Conservation (phyloP, 2,329 filamentous ascomycete genomes). For the Paecilomyces niveus region DNA sequence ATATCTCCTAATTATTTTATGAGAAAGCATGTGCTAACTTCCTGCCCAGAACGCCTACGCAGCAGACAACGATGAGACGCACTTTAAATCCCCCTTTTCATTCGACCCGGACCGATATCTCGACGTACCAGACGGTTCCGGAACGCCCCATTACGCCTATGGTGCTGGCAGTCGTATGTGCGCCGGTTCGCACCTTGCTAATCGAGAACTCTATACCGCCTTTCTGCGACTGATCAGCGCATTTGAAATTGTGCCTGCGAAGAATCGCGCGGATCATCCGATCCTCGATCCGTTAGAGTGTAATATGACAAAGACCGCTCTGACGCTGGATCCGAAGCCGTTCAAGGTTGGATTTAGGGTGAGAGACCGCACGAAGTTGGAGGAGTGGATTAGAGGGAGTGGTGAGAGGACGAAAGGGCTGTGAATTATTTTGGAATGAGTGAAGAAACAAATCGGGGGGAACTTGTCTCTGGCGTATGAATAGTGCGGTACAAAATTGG, state of each 20-base stretch:
- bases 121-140: slow-evolving; percentile 41
- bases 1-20: not conserved
- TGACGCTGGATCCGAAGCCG: slow-evolving; percentile 56
- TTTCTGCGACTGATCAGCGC: slow-evolving; percentile 54
- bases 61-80: slow-evolving; percentile 62
- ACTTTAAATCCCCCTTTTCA: slow-evolving; percentile 56
- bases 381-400: slow-evolving; percentile 48
- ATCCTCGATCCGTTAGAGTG: slow-evolving; percentile 53
- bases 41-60: slow-evolving; percentile 58
- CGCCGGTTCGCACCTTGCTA: slow-evolving; percentile 56
- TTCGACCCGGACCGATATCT: slow-evolving; percentile 70
- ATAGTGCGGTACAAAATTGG: not conserved
- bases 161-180: slow-evolving; percentile 60
- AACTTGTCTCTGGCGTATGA: not conserved
- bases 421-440: slow-evolving; percentile 14
- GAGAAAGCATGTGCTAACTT: not conserved
- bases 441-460: not conserved
- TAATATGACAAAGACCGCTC: slow-evolving; percentile 49
- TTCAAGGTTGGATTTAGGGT: slow-evolving; percentile 54
- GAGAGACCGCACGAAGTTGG: slow-evolving; percentile 39
- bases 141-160: slow-evolving; percentile 57
- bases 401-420: slow-evolving; percentile 46
- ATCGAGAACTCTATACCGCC: slow-evolving; percentile 56
- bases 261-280: slow-evolving; percentile 42
- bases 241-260: slow-evolving; percentile 48